These are phyloP conservation scores for Pisolithus thermaeus DNA, from an alignment of 1,284 basidiomycete genomes.

Conservation along the genomic window DNA sequence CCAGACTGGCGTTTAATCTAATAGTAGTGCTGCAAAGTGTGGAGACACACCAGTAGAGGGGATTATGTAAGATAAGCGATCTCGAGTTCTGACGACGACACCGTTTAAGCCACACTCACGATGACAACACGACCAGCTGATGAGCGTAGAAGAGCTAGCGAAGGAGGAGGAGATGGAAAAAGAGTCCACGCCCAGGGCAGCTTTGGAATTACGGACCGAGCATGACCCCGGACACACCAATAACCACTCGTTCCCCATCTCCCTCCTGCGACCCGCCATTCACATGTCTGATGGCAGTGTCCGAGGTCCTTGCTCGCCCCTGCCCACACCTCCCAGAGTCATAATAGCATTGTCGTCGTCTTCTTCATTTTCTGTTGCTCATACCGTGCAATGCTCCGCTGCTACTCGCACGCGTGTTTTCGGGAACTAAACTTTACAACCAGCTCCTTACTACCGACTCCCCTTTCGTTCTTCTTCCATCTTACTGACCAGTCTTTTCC, in stretches of 20 bases:
- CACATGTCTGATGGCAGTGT: slow-evolving; percentile 18
- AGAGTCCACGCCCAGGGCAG: slow-evolving; percentile 9
- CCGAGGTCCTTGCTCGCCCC: slow-evolving; percentile 9
- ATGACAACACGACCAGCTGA: too few relatives aligned
- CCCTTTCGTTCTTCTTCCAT: neutral
- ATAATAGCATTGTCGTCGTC: too few relatives aligned
- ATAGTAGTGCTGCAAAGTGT: neutral
- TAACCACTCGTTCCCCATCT: neutral
- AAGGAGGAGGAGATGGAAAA: too few relatives aligned
- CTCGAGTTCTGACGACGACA: too few relatives aligned
- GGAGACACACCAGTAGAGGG: too few relatives aligned
- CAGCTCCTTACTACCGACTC: neutral
- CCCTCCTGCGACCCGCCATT: slow-evolving; percentile 6
- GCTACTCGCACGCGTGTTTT: neutral
- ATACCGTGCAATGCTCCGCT: neutral
- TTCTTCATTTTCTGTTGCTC: neutral
- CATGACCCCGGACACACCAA: neutral
- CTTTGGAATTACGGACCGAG: slow-evolving; percentile 12
- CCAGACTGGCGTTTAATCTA: neutral
- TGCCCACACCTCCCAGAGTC: neutral
- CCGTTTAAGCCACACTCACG: too few relatives aligned
- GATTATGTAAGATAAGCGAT: too few relatives aligned
- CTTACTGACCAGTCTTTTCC: too few relatives aligned
- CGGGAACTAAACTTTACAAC: slow-evolving; percentile 2
- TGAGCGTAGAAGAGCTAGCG: too few relatives aligned